Conservation (phyloP, 495 filamentous ascomycete genomes). For the Trichoderma reesei region DNA sequence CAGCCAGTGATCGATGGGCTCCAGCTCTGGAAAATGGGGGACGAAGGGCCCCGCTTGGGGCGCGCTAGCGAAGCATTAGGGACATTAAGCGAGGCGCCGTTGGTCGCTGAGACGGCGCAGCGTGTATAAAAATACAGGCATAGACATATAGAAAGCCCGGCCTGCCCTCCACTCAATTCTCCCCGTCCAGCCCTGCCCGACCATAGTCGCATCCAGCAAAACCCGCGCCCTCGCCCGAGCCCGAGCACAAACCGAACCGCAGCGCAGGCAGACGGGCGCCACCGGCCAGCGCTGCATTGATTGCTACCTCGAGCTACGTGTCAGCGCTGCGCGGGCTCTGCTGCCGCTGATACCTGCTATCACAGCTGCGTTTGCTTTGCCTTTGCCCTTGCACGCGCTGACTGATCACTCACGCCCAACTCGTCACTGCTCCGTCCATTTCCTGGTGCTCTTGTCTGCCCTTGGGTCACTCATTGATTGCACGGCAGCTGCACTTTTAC, state of each 20-base stretch:
- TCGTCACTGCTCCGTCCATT: neutral
- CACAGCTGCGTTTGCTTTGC: too few relatives aligned
- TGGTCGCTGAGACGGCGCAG: conserved; percentile 6
- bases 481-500: too few relatives aligned
- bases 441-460: too few relatives aligned
- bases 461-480: too few relatives aligned
- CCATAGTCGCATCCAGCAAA: conserved; percentile 5
- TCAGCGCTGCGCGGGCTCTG: neutral
- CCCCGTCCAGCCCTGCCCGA: conserved; percentile 21
- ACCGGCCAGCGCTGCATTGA: neutral
- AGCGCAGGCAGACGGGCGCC: neutral
- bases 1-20: neutral
- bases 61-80: conserved; percentile 7
- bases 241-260: neutral
- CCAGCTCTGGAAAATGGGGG: neutral
- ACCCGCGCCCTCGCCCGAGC: neutral
- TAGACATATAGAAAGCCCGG: conserved; percentile 30
- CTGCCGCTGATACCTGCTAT: neutral
- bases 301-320: neutral
- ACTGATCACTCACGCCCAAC: neutral
- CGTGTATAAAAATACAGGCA: conserved; percentile 34
- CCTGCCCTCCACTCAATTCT: conserved; percentile 29
- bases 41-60: neutral
- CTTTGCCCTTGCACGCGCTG: too few relatives aligned
- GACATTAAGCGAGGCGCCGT: conserved; percentile 9